These are phyloP conservation scores for Geosmithia putterillii DNA, from an alignment of 2,329 filamentous ascomycete genomes.

Conservation along the genomic window DNA sequence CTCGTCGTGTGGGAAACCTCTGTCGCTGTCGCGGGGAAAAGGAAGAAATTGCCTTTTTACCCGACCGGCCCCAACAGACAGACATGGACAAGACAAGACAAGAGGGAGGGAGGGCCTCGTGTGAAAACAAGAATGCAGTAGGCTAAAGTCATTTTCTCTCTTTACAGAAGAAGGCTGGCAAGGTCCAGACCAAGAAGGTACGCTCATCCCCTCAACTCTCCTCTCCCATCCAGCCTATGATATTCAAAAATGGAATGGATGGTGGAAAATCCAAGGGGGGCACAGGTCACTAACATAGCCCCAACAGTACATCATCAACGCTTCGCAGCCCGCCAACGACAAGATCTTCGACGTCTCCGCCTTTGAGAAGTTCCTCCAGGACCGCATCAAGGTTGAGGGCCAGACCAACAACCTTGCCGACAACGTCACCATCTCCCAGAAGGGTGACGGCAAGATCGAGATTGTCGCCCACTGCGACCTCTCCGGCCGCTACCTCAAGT, in stretches of 20 bases:
- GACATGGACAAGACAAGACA: no score
- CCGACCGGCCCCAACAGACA: not conserved
- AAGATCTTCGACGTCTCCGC: constrained; percentile 99
- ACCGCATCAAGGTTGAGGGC: constrained; percentile 99
- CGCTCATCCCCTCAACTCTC: constrained; percentile 7
- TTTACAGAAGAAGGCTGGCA: constrained; percentile 62
- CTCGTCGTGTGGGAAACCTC: not conserved
- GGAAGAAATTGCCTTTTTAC: no score
- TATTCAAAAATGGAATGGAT: no score
- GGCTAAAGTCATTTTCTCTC: constrained; percentile 64
- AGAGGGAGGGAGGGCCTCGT: not conserved
- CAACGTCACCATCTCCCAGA: constrained; percentile 77
- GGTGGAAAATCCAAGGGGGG: not conserved
- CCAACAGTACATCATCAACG: constrained; percentile 95
- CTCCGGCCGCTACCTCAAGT: constrained; percentile 98
- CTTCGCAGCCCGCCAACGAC: constrained; percentile 93
- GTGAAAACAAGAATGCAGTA: constrained; percentile 56
- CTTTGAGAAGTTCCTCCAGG: constrained; percentile 99
- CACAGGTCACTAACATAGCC: constrained; percentile 4
- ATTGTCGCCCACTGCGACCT: constrained; percentile 95
- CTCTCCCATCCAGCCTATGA: not conserved
- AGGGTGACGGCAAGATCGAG: constrained; percentile 95
- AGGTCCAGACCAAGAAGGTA: constrained; percentile 74
- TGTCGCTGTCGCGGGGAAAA: constrained; percentile 2
- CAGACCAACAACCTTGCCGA: constrained; percentile 97